Conservation (phyloP, 345 rosid genomes). For the Citrus unshiu region DNA sequence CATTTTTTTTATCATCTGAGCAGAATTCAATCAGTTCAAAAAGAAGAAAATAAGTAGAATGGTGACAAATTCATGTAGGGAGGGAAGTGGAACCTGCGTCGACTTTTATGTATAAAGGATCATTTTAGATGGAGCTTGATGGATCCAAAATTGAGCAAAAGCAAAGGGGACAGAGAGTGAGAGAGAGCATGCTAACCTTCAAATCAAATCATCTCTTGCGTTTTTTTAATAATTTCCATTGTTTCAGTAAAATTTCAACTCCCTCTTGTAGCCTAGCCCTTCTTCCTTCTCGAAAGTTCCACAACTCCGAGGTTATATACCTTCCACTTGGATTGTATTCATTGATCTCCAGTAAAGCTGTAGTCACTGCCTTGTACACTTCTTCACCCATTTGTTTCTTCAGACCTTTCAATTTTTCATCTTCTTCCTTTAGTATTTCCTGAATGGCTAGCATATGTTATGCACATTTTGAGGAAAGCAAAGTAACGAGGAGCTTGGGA, state of each 20-base stretch:
- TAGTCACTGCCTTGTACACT: slow-evolving; percentile 53
- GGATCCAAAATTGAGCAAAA: too few species aligned
- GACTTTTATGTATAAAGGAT: too few species aligned
- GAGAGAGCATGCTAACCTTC: slow-evolving; percentile 18
- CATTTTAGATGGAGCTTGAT: too few species aligned
- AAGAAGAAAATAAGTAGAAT: too few species aligned
- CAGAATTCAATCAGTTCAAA: too few species aligned
- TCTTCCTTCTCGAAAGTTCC: slow-evolving; percentile 67
- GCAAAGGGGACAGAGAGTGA: too few species aligned
- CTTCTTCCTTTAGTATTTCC: slow-evolving; percentile 65
- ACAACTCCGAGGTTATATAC: slow-evolving; percentile 67
- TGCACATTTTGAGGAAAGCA: not conserved
- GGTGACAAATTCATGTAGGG: too few species aligned
- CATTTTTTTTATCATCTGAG: too few species aligned
- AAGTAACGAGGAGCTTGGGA: not conserved
- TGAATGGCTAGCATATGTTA: slow-evolving; percentile 25
- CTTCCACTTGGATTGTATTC: slow-evolving; percentile 95
- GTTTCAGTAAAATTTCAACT: slow-evolving; percentile 43
- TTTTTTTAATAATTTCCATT: slow-evolving; percentile 35
- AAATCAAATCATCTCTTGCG: slow-evolving; percentile 27
- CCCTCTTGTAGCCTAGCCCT: slow-evolving; percentile 71
- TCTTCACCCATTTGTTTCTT: slow-evolving; percentile 57
- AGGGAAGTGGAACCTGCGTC: too few species aligned
- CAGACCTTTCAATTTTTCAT: slow-evolving; percentile 60
- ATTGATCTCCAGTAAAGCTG: slow-evolving; percentile 68